Evolutionary conservation across 2,329 filamentous ascomycete species (phyloP), one percentile per base, ranked within the genome.

Genomic region (Septoria petroselini): DNA sequence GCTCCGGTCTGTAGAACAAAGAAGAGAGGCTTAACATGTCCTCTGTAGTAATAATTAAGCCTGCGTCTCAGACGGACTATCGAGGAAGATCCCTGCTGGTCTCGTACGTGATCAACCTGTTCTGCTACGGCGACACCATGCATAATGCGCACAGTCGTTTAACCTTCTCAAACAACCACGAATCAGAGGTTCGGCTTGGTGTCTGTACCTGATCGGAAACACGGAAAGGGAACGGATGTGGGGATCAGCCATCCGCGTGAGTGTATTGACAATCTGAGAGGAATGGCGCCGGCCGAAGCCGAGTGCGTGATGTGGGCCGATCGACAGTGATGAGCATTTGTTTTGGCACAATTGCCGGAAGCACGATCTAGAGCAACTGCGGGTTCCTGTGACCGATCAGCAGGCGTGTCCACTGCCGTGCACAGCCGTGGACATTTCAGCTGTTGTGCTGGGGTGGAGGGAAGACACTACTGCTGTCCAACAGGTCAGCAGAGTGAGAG

Each of bases 161-260:
- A 18, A 23, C 44, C 17, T 30, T 34, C 43, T 34, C 18, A 39
- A 47, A 47, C 34, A 38, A 47, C 12, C 34, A 47, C 44, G 44
- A 47, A 47, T 47, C 44, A 47, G 31, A 44, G 19, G 29, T n/a
- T 4, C 17, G 12, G 12, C 12, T 19, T 23, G 41, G 12, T 29
- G 23, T 18, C 19, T 44, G 29, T 35, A 29, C 17, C 17, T 25
- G 17, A 29, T 44, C 41, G 41, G 41, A 29, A 33, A 18, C 17
- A 34, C 41, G 41, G 41, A 29, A 33, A 18, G 29, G 25, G 18
- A 29, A 25, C 41, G 41, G 41, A 44, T 44, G 41, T 44, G 41
- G 41, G 31, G 41, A 44, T 44, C 41, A 34, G 41, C 19, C 41
- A 44, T 44, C 41, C 41, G 41, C 29, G n/a, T 17, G 41, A 44